Base-by-base conservation (phyloP, 164 flowering plant species). In the Macadamia integrifolia region DNA sequence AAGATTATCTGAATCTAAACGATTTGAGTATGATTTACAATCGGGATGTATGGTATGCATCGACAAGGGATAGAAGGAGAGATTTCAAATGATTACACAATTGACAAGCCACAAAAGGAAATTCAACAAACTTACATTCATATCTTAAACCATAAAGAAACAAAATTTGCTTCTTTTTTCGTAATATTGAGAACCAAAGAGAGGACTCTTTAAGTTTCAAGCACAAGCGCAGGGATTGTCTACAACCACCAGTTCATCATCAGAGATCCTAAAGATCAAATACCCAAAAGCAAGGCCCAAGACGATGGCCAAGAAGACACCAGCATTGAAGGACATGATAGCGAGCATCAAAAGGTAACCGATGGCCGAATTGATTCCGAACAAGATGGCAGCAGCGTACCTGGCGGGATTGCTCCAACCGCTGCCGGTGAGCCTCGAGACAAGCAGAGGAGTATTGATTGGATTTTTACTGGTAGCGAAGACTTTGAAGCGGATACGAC, bases 311-410 rank as follows among this genome's bases (percentile, higher is more conserved):
- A 90, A 40, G 44, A 90, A 87, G 50, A 90, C 90, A 0, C 96
- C 91, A 0, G 84, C 86, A 57, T 90, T 90, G 61, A 79, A 87
- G 31, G 93, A 88, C 97, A 90, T 90, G 64, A 90, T 74, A 17
- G 93, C 89, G 30, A 90, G 77, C 97, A 91, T 91, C 73, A 91
- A 60, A 31, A 91, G 9, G 73, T 91, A 91, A 32, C 91, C 93
- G 53, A 88, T 73, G 65, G 84, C 89, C 17, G 94, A 75, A 75
- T 84, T 86, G 55, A 86, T 65, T 3, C 86, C 88, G 66, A 89
- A 89, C 67, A 84, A 53, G 17, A 74, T 46, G 9, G 84, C 79
- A 23, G 66, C 48, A 9, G 74, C 79, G 58, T 80, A 23, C 64
- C 73, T 74, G 15, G 71, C 73, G 1, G 75, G 49, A 8, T 50